These are phyloP conservation scores for Lasiodiplodia citricola DNA, from an alignment of 2,329 filamentous ascomycete genomes.

Conservation along the genomic window DNA sequence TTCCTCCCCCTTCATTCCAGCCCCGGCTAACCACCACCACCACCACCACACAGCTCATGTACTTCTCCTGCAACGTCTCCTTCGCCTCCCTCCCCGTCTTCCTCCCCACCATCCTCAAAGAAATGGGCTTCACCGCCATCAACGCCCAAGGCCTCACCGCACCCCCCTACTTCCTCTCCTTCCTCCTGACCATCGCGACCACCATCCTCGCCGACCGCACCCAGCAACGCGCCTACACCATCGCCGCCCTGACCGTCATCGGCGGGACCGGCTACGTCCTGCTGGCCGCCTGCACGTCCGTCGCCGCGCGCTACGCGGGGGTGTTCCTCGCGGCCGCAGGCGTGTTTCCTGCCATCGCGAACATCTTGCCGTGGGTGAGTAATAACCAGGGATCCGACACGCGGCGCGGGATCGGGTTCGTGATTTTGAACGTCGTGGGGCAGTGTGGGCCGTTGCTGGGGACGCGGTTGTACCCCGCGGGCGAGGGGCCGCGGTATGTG, in stretches of 20 bases:
- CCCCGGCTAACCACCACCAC: background rate
- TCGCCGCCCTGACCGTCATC: conserved; percentile 61
- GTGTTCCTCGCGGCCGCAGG: conserved; percentile 63
- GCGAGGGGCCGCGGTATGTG: conserved; percentile 40
- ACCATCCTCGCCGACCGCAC: conserved; percentile 70
- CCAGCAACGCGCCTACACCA: conserved; percentile 67
- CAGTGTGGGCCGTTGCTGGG: conserved; percentile 51
- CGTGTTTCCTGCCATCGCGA: conserved; percentile 71
- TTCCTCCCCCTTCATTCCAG: too few relatives aligned
- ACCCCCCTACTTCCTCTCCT: conserved; percentile 72
- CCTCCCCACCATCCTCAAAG: conserved; percentile 49
- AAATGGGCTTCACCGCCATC: conserved; percentile 69
- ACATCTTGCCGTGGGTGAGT: conserved; percentile 72
- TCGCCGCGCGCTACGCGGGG: conserved; percentile 57
- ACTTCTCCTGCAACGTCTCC: conserved; percentile 49
- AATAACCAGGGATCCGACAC: conserved; percentile 74
- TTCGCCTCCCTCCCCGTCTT: conserved; percentile 59
- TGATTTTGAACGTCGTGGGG: conserved; percentile 70
- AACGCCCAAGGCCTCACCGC: conserved; percentile 74
- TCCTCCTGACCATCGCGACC: conserved; percentile 64
- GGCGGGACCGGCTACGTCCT: conserved; percentile 69
- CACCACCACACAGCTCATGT: conserved; percentile 36
- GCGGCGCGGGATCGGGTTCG: conserved; percentile 68
- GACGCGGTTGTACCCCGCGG: conserved; percentile 41
- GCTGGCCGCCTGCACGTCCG: conserved; percentile 60